Evolutionary conservation across 495 filamentous ascomycete species (phyloP).

Genomic region (Neurospora africana): DNA sequence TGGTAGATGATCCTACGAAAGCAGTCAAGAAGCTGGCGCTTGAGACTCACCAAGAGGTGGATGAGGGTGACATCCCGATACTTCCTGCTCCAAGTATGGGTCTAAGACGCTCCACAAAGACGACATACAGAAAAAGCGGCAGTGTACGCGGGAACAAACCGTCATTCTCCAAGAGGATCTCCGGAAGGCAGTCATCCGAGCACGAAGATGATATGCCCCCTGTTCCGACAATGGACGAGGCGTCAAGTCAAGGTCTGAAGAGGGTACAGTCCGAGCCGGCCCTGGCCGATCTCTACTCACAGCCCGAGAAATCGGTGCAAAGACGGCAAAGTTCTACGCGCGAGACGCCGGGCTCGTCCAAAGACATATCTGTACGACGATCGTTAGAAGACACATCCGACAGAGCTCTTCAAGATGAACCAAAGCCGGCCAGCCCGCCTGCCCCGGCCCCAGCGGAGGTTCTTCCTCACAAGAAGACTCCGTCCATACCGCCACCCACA

Average conservation of each 20-base stretch:
- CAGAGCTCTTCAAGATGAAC: conserved; percentile 11
- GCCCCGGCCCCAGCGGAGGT: conserved; percentile 11
- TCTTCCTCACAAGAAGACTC: conserved; percentile 14
- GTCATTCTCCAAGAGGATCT: conserved; percentile 66
- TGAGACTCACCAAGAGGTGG: conserved; percentile 25
- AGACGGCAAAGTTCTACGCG: conserved; percentile 33
- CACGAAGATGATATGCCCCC: conserved; percentile 48
- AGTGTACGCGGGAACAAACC: conserved; percentile 43
- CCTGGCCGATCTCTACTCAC: conserved; percentile 42
- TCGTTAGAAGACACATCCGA: neutral
- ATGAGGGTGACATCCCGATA: conserved; percentile 71
- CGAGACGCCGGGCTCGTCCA: conserved; percentile 8
- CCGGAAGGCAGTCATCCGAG: conserved; percentile 35
- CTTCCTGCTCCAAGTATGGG: conserved; percentile 69
- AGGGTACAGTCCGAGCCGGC: conserved; percentile 71
- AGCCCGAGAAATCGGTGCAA: conserved; percentile 35
- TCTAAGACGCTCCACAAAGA: conserved; percentile 80
- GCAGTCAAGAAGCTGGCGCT: conserved; percentile 55
- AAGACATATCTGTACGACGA: neutral
- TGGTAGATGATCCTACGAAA: conserved; percentile 72
- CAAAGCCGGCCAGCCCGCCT: conserved; percentile 6
- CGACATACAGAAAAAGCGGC: conserved; percentile 75
- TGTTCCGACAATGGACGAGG: conserved; percentile 37
- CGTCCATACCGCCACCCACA: conserved; percentile 6
- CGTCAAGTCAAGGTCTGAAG: conserved; percentile 45